Evolutionary conservation across 306 rosid genomes (phyloP).

Genomic region (Ammopiptanthus mongolicus): DNA sequence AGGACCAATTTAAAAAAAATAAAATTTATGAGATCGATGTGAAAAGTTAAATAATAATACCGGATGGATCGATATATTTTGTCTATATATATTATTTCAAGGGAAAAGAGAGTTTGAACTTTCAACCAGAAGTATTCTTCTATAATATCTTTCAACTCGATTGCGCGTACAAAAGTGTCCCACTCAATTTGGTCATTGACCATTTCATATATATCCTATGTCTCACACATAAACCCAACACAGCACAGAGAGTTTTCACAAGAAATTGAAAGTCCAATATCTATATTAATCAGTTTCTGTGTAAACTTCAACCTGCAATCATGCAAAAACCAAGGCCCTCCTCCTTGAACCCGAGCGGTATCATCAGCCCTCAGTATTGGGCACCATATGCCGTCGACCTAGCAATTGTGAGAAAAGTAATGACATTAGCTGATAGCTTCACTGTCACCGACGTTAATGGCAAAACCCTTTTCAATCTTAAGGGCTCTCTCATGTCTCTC

Average conservation of each 20-base stretch:
- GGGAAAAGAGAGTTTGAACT: neutral
- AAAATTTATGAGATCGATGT: no score
- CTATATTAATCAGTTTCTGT: neutral
- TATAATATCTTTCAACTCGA: neutral
- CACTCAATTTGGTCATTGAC: neutral
- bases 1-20: no score
- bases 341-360: neutral
- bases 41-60: no score
- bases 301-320: neutral
- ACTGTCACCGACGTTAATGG: conserved; percentile 42
- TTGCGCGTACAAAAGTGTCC: neutral
- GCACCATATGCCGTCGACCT: conserved; percentile 38
- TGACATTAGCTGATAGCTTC: conserved; percentile 32
- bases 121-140: neutral
- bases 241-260: neutral
- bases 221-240: neutral
- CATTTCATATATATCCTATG: no score
- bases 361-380: conserved; percentile 47
- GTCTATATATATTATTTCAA: neutral
- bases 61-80: no score
- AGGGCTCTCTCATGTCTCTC: conserved; percentile 29
- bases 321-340: neutral
- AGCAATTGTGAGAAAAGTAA: conserved; percentile 31
- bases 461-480: conserved; percentile 43
- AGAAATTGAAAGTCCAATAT: neutral